phyloP scores from a whole-genome alignment of 495 filamentous ascomycete genomes.

The Aspergillus taichungensis region DNA sequence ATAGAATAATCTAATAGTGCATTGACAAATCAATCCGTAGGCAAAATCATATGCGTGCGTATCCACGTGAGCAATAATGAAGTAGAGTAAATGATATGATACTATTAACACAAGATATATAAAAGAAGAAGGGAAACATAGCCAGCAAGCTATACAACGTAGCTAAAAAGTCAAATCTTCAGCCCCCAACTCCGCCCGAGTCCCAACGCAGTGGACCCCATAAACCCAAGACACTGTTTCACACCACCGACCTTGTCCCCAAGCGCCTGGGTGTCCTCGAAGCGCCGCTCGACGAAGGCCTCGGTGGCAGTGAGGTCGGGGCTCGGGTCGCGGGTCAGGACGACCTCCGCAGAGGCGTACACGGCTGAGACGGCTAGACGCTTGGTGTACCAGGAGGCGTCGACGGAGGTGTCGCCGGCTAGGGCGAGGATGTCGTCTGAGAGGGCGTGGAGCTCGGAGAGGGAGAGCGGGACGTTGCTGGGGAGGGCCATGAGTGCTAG shows the following conservation, averaged over 20 bases:
- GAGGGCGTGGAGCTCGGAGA: conserved; percentile 70
- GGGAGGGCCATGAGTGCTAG: conserved; percentile 82
- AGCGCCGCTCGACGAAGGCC: conserved; percentile 64
- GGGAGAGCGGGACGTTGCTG: conserved; percentile 61
- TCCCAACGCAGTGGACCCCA: conserved; percentile 44
- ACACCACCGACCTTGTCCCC: conserved; percentile 51
- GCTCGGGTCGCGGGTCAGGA: conserved; percentile 81
- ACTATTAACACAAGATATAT: too few relatives aligned
- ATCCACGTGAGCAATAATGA: too few relatives aligned
- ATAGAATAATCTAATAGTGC: too few relatives aligned
- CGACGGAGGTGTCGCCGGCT: conserved; percentile 71
- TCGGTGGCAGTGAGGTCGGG: conserved; percentile 62
- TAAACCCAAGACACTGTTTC: conserved; percentile 70
- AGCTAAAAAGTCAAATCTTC: conserved; percentile 26
- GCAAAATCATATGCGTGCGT: too few relatives aligned
- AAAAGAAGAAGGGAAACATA: conserved; percentile 9
- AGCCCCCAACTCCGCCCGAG: conserved; percentile 39
- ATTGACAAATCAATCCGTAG: too few relatives aligned
- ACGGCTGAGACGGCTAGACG: conserved; percentile 66
- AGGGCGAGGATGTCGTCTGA: conserved; percentile 83
- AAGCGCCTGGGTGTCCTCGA: conserved; percentile 57
- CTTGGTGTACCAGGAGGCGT: conserved; percentile 86
- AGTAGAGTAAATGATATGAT: too few relatives aligned
- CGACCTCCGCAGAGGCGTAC: conserved; percentile 80
- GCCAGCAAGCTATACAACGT: conserved; percentile 6